A percentile compares a stretch with the other conserved stretches of the same genome.
These are phyloP conservation scores for Croton laevigatus DNA, from an alignment of 441 rosid species.

Conservation along the genomic window DNA sequence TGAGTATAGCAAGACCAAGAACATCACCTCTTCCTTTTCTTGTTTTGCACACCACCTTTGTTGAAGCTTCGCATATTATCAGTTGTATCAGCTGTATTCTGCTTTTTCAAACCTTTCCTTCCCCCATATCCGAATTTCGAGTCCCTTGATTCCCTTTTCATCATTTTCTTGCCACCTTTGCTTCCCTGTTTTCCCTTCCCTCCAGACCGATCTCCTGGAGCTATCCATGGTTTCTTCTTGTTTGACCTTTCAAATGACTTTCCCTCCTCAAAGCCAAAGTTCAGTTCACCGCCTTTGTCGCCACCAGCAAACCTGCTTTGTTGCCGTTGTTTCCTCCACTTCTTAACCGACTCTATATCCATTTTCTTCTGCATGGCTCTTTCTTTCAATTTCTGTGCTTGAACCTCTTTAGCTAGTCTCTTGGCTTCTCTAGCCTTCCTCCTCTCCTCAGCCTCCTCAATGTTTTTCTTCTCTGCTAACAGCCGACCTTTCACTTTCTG, in stretches of 20 bases:
- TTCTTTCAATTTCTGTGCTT: slow-evolving; percentile 24
- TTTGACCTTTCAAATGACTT: slow-evolving; percentile 55
- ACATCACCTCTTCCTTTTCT: slow-evolving; percentile 59
- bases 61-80: slow-evolving; percentile 46
- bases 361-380: slow-evolving; percentile 68
- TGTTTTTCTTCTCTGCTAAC: slow-evolving; percentile 61
- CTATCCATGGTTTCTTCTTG: slow-evolving; percentile 62
- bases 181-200: slow-evolving; percentile 47
- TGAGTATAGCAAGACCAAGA: not conserved
- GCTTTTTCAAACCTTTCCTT: slow-evolving; percentile 66
- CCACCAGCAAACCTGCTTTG: slow-evolving; percentile 63
- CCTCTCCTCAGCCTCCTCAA: slow-evolving; percentile 85
- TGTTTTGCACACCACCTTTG: slow-evolving; percentile 44
- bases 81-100: slow-evolving; percentile 69
- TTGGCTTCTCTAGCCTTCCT: slow-evolving; percentile 69
- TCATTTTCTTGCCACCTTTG: slow-evolving; percentile 20
- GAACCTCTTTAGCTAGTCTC: too few species aligned
- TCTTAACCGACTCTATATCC: slow-evolving; percentile 78
- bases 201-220: slow-evolving; percentile 78
- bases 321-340: slow-evolving; percentile 94
- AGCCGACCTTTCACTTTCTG: slow-evolving; percentile 76
- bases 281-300: slow-evolving; percentile 46
- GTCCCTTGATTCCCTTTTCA: slow-evolving; percentile 50
- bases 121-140: slow-evolving; percentile 86
- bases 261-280: slow-evolving; percentile 57